These are phyloP conservation scores for Kwoniella pini DNA, from an alignment of 768 basidiomycete species.

Conservation along the genomic window DNA sequence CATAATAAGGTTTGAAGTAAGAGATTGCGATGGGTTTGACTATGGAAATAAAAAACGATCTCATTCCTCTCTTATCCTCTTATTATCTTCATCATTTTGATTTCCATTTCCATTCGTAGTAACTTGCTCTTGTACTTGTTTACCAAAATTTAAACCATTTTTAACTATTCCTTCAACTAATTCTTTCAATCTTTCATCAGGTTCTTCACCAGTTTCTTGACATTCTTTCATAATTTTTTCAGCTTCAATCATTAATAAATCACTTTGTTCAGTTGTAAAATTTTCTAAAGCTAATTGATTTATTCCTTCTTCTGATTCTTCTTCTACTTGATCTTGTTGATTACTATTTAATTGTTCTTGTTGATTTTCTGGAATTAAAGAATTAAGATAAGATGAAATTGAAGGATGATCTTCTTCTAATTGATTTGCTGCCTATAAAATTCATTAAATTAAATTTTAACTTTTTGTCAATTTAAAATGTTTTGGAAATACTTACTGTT, in stretches of 20 bases:
- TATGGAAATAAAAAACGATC: not conserved
- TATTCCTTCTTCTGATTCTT: conserved; percentile 28
- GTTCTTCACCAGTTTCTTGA: conserved; percentile 64
- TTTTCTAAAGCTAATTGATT: conserved; percentile 71
- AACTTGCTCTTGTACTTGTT: conserved; percentile 16
- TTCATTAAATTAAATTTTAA: too few species aligned
- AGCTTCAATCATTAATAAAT: conserved; percentile 66
- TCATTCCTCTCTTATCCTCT: conserved; percentile 15
- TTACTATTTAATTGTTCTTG: not conserved
- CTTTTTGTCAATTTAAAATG: too few species aligned
- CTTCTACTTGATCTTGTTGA: not conserved
- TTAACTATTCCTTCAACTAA: conserved; percentile 69
- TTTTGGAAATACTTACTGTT: conserved; percentile 72
- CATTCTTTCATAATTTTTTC: conserved; percentile 68
- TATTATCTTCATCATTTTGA: conserved; percentile 4
- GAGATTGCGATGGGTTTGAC: too few species aligned
- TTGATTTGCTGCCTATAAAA: conserved; percentile 46
- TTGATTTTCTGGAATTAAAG: conserved; percentile 14
- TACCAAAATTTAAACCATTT: conserved; percentile 57
- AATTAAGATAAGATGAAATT: conserved; percentile 39
- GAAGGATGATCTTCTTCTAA: conserved; percentile 50
- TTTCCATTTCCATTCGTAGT: conserved; percentile 7
- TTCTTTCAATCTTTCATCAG: conserved; percentile 65
- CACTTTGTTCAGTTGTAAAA: conserved; percentile 70
- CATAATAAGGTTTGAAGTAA: too few species aligned